These are phyloP conservation scores for Neurospora tetrasperma DNA, from an alignment of 495 filamentous ascomycete species.

Conservation along the genomic window DNA sequence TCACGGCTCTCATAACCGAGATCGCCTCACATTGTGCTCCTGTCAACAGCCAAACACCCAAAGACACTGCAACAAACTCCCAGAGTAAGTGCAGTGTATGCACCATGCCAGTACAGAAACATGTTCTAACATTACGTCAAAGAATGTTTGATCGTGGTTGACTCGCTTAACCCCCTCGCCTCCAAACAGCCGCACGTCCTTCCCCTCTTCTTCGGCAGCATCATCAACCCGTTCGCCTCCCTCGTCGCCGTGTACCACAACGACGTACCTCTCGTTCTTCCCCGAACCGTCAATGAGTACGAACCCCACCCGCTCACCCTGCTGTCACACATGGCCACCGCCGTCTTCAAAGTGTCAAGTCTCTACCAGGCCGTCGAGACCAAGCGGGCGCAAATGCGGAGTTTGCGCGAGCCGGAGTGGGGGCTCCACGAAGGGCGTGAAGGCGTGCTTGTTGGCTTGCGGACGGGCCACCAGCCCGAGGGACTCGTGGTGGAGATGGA, in stretches of 20 bases:
- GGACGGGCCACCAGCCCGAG: constrained; percentile 7
- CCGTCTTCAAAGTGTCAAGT: constrained; percentile 37
- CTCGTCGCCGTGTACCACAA: constrained; percentile 58
- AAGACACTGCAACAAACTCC: constrained; percentile 9
- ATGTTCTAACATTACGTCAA: constrained; percentile 20
- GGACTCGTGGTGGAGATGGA: constrained; percentile 80
- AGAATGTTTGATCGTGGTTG: constrained; percentile 53
- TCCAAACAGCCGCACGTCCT: constrained; percentile 29
- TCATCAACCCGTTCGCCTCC: constrained; percentile 43
- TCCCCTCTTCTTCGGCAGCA: constrained; percentile 42
- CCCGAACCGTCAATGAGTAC: constrained; percentile 39
- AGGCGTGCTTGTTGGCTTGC: constrained; percentile 57
- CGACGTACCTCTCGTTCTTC: constrained; percentile 43
- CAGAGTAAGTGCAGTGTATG: constrained; percentile 27
- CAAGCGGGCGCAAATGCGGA: constrained; percentile 59
- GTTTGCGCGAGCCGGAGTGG: constrained; percentile 58
- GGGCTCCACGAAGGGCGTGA: constrained; percentile 67
- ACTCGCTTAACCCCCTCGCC: constrained; percentile 48
- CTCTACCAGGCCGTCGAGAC: constrained; percentile 59
- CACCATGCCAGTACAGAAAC: constrained; percentile 9
- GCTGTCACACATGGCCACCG: constrained; percentile 39
- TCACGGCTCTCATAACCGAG: constrained; percentile 42
- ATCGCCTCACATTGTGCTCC: constrained; percentile 40
- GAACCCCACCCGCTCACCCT: constrained; percentile 56
- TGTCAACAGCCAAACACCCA: constrained; percentile 24